phyloP scores from a whole-genome alignment of 1,139 yeast species.

The Sugiyamaella xylanicola region DNA sequence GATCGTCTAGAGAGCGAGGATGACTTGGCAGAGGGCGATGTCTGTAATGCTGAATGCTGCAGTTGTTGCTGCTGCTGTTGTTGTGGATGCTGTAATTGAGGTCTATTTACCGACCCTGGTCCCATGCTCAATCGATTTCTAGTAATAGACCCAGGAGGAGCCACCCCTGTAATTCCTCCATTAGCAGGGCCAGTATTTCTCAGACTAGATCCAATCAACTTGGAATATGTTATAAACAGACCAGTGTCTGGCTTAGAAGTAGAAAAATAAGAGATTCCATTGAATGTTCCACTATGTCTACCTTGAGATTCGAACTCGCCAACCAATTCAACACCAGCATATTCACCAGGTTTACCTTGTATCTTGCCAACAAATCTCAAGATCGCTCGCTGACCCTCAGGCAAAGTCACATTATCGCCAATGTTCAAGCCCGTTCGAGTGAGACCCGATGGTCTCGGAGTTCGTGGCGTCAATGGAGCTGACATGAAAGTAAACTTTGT shows the following conservation, averaged over 20 bases:
- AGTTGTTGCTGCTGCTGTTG: not conserved
- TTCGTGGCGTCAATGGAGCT: conserved; percentile 19
- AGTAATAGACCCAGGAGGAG: conserved; percentile 12
- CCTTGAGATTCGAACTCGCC: conserved; percentile 70
- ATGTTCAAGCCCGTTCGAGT: conserved; percentile 31
- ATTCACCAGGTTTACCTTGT: conserved; percentile 71
- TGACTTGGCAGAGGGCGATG: conserved; percentile 16
- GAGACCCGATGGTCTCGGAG: conserved; percentile 18
- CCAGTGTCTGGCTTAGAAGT: conserved; percentile 70
- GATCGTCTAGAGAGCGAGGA: conserved; percentile 11
- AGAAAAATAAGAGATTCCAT: conserved; percentile 60
- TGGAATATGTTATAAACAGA: conserved; percentile 68
- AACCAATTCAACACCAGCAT: conserved; percentile 82
- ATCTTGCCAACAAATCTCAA: conserved; percentile 75
- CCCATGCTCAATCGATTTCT: conserved; percentile 15
- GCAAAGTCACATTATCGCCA: conserved; percentile 47
- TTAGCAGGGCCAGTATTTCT: conserved; percentile 7
- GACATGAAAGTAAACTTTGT: too few species aligned
- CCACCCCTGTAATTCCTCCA: conserved; percentile 2
- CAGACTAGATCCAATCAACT: conserved; percentile 46
- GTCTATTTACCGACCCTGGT: conserved; percentile 11
- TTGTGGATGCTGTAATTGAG: conserved; percentile 6
- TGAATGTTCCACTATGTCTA: conserved; percentile 73
- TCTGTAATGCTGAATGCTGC: conserved; percentile 1
- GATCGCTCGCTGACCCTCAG: conserved; percentile 54